phyloP scores from a whole-genome alignment of 2,329 filamentous ascomycete species.

The Aspergillus uvarum region DNA sequence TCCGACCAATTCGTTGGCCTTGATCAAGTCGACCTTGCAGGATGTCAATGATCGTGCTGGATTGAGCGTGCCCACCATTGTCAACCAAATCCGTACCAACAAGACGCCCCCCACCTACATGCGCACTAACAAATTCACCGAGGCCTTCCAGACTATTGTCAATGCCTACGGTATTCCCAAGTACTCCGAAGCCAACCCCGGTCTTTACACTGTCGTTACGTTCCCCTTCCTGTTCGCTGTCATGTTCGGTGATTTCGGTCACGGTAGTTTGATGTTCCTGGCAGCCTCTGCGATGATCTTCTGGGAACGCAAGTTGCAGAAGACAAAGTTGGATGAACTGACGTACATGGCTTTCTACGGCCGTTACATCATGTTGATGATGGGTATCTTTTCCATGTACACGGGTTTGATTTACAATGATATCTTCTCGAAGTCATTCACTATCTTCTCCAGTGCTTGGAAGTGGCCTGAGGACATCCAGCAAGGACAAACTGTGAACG shows the following conservation, averaged over 20 bases:
- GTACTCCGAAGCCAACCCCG: constrained; percentile 95
- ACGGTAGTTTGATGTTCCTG: constrained; percentile 83
- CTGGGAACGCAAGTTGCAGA: constrained; percentile 79
- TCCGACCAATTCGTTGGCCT: constrained; percentile 81
- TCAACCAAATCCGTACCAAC: constrained; percentile 95
- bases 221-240: constrained; percentile 99
- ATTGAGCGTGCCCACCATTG: constrained; percentile 94
- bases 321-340: constrained; percentile 92
- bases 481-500: constrained; percentile 63
- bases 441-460: constrained; percentile 88
- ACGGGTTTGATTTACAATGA: constrained; percentile 98
- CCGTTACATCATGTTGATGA: constrained; percentile 96
- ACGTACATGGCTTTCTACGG: constrained; percentile 99
- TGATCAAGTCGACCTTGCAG: constrained; percentile 90
- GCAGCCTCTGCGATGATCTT: constrained; percentile 92
- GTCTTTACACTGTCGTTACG: constrained; percentile 90
- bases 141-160: constrained; percentile 98
- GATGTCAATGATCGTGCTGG: constrained; percentile 96
- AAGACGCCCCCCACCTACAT: constrained; percentile 97
- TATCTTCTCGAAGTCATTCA: constrained; percentile 89
- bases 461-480: constrained; percentile 72
- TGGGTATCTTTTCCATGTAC: constrained; percentile 95
- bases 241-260: constrained; percentile 99
- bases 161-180: constrained; percentile 97
- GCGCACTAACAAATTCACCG: constrained; percentile 97